Conservation (phyloP, 306 rosid species). For the Prunus padus region DNA sequence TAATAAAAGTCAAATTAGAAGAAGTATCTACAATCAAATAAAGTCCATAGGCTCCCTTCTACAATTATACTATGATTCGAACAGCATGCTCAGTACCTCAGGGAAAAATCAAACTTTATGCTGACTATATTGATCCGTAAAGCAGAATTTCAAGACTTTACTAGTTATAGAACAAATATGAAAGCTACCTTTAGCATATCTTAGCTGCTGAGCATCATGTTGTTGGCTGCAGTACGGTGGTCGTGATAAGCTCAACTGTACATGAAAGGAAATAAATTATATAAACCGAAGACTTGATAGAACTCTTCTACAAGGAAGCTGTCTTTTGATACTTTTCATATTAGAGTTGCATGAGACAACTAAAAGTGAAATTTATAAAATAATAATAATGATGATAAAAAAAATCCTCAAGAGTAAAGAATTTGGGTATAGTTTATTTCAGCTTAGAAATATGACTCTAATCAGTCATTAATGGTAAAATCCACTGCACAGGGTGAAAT, state of each 20-base stretch:
- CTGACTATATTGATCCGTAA: conserved; percentile 9
- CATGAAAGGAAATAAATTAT: conserved; percentile 29
- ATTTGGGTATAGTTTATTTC: not conserved
- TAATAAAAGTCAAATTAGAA: not conserved
- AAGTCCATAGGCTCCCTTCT: not conserved
- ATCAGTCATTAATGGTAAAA: not conserved
- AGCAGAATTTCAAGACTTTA: conserved; percentile 19
- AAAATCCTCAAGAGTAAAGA: not conserved
- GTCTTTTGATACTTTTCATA: conserved; percentile 13
- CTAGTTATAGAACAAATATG: conserved; percentile 26
- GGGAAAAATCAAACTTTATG: conserved; percentile 6
- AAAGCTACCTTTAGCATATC: conserved; percentile 58
- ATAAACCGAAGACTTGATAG: conserved; percentile 21
- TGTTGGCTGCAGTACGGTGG: conserved; percentile 41
- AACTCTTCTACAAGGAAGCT: conserved; percentile 2
- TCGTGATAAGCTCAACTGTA: conserved; percentile 62
- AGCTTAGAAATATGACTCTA: not conserved
- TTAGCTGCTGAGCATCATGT: conserved; percentile 41
- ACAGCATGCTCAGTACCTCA: not conserved
- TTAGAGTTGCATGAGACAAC: conserved; percentile 10
- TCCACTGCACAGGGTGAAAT: not conserved
- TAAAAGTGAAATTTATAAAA: not conserved
- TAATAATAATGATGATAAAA: not conserved
- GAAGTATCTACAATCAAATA: conserved; percentile 3
- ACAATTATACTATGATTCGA: not conserved